Percentiles rank a stretch among this genome's conserved stretches.
phyloP scores from a whole-genome alignment of 2,329 filamentous ascomycete genomes.

The Paecilomyces sp. region DNA sequence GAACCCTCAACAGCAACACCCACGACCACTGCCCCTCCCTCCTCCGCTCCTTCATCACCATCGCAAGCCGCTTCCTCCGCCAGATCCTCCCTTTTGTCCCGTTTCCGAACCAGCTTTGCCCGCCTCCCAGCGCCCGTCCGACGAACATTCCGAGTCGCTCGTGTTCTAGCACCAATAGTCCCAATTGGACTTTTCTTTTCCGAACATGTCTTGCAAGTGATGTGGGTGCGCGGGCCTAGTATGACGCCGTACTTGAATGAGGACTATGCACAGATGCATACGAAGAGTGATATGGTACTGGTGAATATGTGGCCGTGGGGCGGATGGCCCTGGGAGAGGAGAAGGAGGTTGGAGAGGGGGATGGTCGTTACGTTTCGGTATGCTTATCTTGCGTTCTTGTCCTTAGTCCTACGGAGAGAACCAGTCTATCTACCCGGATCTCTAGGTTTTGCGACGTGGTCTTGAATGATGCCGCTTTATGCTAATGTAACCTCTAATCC shows the following conservation, averaged over 20 bases:
- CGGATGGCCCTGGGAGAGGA: slow-evolving; percentile 42
- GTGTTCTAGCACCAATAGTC: slow-evolving; percentile 23
- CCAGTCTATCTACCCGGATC: neutral
- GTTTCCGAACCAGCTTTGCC: slow-evolving; percentile 20
- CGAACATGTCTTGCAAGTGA: slow-evolving; percentile 33
- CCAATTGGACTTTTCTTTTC: slow-evolving; percentile 34
- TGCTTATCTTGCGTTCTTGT: slow-evolving; percentile 3
- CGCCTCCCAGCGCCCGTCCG: slow-evolving; percentile 20
- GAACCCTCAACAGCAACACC: slow-evolving; percentile 1
- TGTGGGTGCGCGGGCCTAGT: slow-evolving; percentile 45
- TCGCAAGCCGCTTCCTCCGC: neutral
- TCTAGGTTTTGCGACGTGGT: neutral
- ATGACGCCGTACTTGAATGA: slow-evolving; percentile 75
- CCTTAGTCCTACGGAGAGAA: neutral
- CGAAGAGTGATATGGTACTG: slow-evolving; percentile 34
- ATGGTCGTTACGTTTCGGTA: slow-evolving; percentile 63
- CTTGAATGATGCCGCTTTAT: neutral
- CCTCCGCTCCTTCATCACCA: neutral
- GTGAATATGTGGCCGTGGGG: slow-evolving; percentile 32
- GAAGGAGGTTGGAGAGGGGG: slow-evolving; percentile 56
- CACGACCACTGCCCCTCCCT: slow-evolving; percentile 2
- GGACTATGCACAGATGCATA: slow-evolving; percentile 44
- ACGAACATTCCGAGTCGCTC: slow-evolving; percentile 17
- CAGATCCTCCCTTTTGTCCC: slow-evolving; percentile 14
- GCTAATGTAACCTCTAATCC: neutral